A percentile compares a stretch with the other conserved stretches of the same genome.
phyloP scores from a whole-genome alignment of 1,284 basidiomycete genomes.

The Polyporus tsugae region DNA sequence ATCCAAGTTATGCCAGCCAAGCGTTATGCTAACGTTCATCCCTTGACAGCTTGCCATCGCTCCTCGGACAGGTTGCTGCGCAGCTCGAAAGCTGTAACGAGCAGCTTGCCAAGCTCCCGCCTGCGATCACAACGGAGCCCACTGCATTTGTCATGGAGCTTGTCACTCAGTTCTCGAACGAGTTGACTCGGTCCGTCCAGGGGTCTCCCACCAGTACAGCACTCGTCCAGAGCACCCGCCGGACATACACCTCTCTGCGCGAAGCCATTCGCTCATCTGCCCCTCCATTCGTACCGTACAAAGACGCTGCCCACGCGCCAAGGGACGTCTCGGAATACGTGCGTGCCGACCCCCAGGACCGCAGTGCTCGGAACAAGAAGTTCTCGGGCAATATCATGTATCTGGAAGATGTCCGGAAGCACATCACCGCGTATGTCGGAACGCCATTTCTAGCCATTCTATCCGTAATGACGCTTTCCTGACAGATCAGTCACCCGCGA shows the following conservation, averaged over 20 bases:
- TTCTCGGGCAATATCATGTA: constrained; percentile 24
- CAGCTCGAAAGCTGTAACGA: constrained; percentile 46
- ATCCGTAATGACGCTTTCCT: background rate
- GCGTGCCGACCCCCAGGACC: constrained; percentile 36
- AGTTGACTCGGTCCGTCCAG: constrained; percentile 46
- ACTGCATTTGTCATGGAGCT: constrained; percentile 54
- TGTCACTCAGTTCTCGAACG: constrained; percentile 54
- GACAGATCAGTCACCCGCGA: constrained; percentile 57
- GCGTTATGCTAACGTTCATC: background rate
- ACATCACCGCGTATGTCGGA: constrained; percentile 33
- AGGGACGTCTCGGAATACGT: constrained; percentile 31
- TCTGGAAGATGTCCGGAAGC: constrained; percentile 33
- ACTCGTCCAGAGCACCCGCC: constrained; percentile 25
- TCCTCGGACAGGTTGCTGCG: constrained; percentile 46
- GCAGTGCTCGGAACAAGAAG: constrained; percentile 27
- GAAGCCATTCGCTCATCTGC: constrained; percentile 38
- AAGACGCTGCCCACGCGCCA: constrained; percentile 20
- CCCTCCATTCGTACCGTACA: constrained; percentile 47
- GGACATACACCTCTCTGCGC: constrained; percentile 19
- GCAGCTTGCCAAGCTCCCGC: constrained; percentile 54
- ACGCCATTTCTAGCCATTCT: background rate
- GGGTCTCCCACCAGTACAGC: constrained; percentile 37
- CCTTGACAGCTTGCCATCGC: constrained; percentile 51
- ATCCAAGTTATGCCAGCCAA: background rate
- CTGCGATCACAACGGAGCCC: constrained; percentile 48